phyloP scores from a whole-genome alignment of 352 stramenopile species.

The Phytophthora idaei region DNA sequence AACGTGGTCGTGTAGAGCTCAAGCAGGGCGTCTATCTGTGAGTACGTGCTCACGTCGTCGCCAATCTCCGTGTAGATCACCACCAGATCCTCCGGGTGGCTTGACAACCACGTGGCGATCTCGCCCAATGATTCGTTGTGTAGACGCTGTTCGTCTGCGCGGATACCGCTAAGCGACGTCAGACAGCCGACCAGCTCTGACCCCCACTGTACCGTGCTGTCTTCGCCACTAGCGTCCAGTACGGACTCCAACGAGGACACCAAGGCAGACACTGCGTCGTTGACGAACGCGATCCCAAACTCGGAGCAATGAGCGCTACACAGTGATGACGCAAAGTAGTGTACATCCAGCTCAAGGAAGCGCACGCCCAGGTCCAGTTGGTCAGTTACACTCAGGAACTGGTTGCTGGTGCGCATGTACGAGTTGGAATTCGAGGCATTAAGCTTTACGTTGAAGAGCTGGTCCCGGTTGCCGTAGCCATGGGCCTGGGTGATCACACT shows the following conservation, averaged over 20 bases:
- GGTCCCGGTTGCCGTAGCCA: constrained; percentile 74
- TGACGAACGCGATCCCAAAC: constrained; percentile 54
- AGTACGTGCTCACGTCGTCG: constrained; percentile 45
- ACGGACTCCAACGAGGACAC: constrained; percentile 39
- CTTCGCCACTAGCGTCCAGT: constrained; percentile 38
- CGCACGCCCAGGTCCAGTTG: constrained; percentile 73
- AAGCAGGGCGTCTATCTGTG: constrained; percentile 51
- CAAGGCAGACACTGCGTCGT: constrained; percentile 46
- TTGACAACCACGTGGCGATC: constrained; percentile 59
- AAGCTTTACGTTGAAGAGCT: constrained; percentile 63
- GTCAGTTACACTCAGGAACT: constrained; percentile 75
- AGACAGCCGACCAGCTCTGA: constrained; percentile 66
- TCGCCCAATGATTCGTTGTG: constrained; percentile 63
- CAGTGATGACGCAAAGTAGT: constrained; percentile 70
- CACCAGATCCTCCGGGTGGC: constrained; percentile 48
- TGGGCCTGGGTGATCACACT: constrained; percentile 63
- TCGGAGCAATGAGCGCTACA: constrained; percentile 71
- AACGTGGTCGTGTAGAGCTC: constrained; percentile 54
- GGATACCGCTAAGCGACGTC: constrained; percentile 79
- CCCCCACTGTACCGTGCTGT: constrained; percentile 48
- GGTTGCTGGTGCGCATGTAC: constrained; percentile 72
- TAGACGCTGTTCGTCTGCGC: constrained; percentile 55
- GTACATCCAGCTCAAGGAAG: constrained; percentile 78
- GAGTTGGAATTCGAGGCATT: constrained; percentile 47
- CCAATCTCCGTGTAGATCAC: constrained; percentile 70